Percentiles rank a stretch among this genome's conserved stretches.
These are phyloP conservation scores for Cordia subcordata DNA, from an alignment of 257 asterid genomes.

Conservation along the genomic window DNA sequence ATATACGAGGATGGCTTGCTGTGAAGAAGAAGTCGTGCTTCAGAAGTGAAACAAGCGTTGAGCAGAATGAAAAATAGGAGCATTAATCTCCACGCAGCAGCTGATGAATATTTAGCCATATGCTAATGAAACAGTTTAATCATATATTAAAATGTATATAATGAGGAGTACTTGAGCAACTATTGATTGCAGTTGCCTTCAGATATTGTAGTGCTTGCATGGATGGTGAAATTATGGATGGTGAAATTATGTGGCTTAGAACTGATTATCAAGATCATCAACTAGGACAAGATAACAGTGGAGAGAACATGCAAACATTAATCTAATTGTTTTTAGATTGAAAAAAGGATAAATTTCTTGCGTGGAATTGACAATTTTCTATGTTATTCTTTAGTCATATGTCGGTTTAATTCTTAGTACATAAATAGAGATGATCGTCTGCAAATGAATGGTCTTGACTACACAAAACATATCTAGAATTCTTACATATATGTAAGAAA, in stretches of 20 bases:
- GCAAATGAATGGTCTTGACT: too few relatives aligned
- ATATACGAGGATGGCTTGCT: not conserved
- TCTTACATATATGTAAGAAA: too few relatives aligned
- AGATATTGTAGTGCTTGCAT: conserved; percentile 26
- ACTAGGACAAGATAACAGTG: conserved; percentile 31
- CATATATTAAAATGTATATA: too few relatives aligned
- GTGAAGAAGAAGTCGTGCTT: conserved; percentile 19
- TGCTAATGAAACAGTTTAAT: not conserved
- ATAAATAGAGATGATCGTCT: too few relatives aligned
- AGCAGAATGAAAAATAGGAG: conserved; percentile 12
- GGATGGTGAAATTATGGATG: conserved; percentile 21
- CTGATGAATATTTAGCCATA: conserved; percentile 31
- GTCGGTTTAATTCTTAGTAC: not conserved
- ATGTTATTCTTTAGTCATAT: not conserved
- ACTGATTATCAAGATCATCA: too few relatives aligned
- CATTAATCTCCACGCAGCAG: conserved; percentile 7
- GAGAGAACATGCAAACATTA: conserved; percentile 39
- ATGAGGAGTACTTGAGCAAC: too few relatives aligned
- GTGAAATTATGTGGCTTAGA: conserved; percentile 31
- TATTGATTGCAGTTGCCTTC: too few relatives aligned
- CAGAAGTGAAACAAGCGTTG: conserved; percentile 7
- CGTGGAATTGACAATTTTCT: conserved; percentile 23
- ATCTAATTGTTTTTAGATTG: conserved; percentile 25
- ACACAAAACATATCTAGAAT: too few relatives aligned
- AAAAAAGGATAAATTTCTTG: conserved; percentile 28